These are phyloP conservation scores for Pilatotrama ljubarskyi DNA, from an alignment of 768 basidiomycete species.

Conservation along the genomic window DNA sequence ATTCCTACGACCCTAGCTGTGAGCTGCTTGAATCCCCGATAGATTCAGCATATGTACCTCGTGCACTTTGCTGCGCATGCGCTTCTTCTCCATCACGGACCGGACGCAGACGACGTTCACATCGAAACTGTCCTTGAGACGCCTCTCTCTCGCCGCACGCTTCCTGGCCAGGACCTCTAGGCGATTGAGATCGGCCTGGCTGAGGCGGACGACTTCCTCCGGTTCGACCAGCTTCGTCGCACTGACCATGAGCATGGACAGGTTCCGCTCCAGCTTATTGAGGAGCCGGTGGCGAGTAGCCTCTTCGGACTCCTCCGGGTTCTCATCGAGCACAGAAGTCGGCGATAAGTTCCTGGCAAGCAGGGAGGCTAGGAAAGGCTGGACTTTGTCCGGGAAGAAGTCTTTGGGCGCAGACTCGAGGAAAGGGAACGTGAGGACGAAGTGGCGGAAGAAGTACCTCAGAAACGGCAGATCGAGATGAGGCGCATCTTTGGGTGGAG, in stretches of 20 bases:
- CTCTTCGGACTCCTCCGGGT: slow-evolving; percentile 49
- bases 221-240: slow-evolving; percentile 80
- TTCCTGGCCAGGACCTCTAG: slow-evolving; percentile 72
- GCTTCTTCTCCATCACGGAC: slow-evolving; percentile 78
- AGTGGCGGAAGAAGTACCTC: slow-evolving; percentile 88
- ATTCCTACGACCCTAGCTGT: slow-evolving; percentile 61
- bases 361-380: slow-evolving; percentile 87
- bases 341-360: slow-evolving; percentile 77
- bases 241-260: slow-evolving; percentile 77
- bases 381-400: slow-evolving; percentile 93
- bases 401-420: slow-evolving; percentile 83
- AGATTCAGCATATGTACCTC: slow-evolving; percentile 58
- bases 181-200: slow-evolving; percentile 78
- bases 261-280: slow-evolving; percentile 79
- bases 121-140: slow-evolving; percentile 65
- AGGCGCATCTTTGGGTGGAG: slow-evolving; percentile 58
- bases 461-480: slow-evolving; percentile 82
- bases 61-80: slow-evolving; percentile 81
- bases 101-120: slow-evolving; percentile 92
- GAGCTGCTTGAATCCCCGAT: too few relatives aligned
- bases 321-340: slow-evolving; percentile 59
- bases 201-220: slow-evolving; percentile 90
- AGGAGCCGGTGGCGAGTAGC: slow-evolving; percentile 68
- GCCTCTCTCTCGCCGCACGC: slow-evolving; percentile 49
- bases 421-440: slow-evolving; percentile 94